Percentiles rank a stretch among this genome's conserved stretches.
These are phyloP conservation scores for Yamadazyma phyllophila DNA, from an alignment of 805 yeast species.

Conservation along the genomic window DNA sequence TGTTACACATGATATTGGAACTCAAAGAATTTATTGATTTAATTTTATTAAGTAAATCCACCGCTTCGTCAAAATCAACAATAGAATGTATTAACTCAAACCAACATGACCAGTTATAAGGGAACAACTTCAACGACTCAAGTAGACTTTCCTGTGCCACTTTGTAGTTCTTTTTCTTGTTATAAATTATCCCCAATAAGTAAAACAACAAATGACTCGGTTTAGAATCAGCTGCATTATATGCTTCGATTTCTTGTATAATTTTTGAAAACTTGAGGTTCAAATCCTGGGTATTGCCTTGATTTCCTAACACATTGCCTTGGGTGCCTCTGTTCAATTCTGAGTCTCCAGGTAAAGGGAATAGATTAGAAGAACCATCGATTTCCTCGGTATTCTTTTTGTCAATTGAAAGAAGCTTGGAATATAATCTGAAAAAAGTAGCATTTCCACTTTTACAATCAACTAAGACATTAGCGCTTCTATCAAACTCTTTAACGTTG, in stretches of 20 bases:
- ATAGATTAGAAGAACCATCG: constrained; percentile 59
- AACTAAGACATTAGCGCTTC: constrained; percentile 63
- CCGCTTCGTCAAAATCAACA: constrained; percentile 59
- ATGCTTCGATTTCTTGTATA: constrained; percentile 38
- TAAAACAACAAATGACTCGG: constrained; percentile 63
- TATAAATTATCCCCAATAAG: constrained; percentile 64
- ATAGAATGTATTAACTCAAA: constrained; percentile 67
- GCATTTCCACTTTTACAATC: constrained; percentile 52
- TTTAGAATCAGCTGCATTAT: constrained; percentile 20
- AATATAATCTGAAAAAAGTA: constrained; percentile 62
- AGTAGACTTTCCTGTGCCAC: constrained; percentile 62
- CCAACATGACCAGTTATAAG: constrained; percentile 96
- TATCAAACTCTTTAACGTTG: constrained; percentile 78
- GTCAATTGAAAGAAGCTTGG: constrained; percentile 75
- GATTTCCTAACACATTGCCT: constrained; percentile 1
- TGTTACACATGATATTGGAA: constrained; percentile 35
- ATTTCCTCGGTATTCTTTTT: constrained; percentile 66
- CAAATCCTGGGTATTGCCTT: constrained; percentile 16
- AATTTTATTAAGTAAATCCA: constrained; percentile 35
- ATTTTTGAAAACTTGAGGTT: constrained; percentile 33
- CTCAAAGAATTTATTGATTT: constrained; percentile 31
- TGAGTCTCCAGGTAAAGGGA: constrained; percentile 21
- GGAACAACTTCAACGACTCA: constrained; percentile 62
- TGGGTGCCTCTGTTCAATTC: constrained; percentile 3
- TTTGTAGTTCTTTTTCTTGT: constrained; percentile 58